Evolutionary conservation across 176 grass and related monocot genomes (phyloP).

Genomic region (Thalia dealbata): DNA sequence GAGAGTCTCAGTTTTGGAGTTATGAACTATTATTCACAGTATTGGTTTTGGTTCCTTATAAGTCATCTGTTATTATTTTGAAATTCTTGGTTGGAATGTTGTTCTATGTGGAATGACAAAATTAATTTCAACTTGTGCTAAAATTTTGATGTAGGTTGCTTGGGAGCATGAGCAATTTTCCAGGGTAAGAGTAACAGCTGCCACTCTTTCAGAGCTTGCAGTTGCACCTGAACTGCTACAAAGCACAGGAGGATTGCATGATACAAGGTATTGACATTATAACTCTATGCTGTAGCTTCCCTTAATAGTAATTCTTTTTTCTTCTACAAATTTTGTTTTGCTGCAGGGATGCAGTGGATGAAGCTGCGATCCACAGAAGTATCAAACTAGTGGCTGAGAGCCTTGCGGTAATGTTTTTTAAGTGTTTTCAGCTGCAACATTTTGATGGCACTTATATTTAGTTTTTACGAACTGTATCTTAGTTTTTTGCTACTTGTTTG

Average conservation of each 20-base stretch:
- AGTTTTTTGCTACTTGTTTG: background rate
- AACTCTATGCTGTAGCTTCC: slow-evolving; percentile 11
- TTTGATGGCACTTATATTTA: background rate
- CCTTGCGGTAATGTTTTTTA: slow-evolving; percentile 63
- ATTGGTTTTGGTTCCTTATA: background rate
- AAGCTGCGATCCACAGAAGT: slow-evolving; percentile 52
- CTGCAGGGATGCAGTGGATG: slow-evolving; percentile 65
- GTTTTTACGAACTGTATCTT: slow-evolving; percentile 12
- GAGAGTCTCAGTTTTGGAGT: background rate
- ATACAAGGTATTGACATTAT: slow-evolving; percentile 46
- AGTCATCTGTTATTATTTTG: background rate
- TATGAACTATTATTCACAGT: background rate
- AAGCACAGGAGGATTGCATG: slow-evolving; percentile 64
- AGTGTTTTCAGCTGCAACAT: background rate
- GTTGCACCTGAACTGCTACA: slow-evolving; percentile 78
- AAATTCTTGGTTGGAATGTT: background rate
- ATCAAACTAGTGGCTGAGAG: slow-evolving; percentile 83
- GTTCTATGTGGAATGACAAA: background rate
- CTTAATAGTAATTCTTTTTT: slow-evolving; percentile 2
- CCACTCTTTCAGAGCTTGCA: slow-evolving; percentile 81
- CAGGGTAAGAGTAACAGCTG: slow-evolving; percentile 90
- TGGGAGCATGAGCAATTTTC: slow-evolving; percentile 99
- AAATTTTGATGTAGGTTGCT: slow-evolving; percentile 49
- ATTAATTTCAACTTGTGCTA: slow-evolving; percentile 5
- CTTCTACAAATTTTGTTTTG: slow-evolving; percentile 9